phyloP scores from a whole-genome alignment of 495 filamentous ascomycete genomes.

The Hapsidospora chrysogenum region DNA sequence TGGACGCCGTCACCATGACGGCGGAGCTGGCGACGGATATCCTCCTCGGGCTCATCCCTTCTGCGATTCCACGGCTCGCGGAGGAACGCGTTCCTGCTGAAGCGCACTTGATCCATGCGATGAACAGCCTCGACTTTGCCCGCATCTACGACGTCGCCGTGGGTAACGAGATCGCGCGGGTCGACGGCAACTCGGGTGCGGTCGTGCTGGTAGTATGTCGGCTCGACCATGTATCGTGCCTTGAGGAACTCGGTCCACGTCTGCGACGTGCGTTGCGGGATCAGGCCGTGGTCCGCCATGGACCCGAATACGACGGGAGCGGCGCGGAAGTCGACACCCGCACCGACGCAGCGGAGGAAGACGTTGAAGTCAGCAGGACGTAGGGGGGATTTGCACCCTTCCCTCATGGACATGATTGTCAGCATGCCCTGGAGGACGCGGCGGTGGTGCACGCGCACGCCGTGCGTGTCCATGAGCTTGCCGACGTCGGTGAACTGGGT shows the following conservation, averaged over 20 bases:
- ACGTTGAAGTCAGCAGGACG: slow-evolving; percentile 13
- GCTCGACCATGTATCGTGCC: slow-evolving; percentile 19
- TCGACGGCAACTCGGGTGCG: slow-evolving; percentile 11
- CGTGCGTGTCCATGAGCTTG: slow-evolving; percentile 13
- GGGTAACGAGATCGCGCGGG: slow-evolving; percentile 12
- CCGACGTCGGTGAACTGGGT: slow-evolving; percentile 10
- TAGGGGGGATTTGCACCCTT: slow-evolving; percentile 1
- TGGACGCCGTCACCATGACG: neutral
- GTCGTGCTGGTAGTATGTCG: slow-evolving; percentile 15
- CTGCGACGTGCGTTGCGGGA: neutral
- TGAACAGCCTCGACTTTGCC: neutral
- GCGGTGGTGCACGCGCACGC: slow-evolving; percentile 13
- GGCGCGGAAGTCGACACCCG: slow-evolving; percentile 9
- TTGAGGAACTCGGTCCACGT: slow-evolving; percentile 13
- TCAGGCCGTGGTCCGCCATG: slow-evolving; percentile 1
- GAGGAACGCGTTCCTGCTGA: neutral
- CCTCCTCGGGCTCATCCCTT: slow-evolving; percentile 1
- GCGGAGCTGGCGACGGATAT: neutral
- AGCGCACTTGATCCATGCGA: slow-evolving; percentile 11
- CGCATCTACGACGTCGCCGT: neutral
- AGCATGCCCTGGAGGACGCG: slow-evolving; percentile 9
- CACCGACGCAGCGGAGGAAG: slow-evolving; percentile 17
- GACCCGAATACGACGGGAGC: slow-evolving; percentile 3
- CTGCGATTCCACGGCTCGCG: slow-evolving; percentile 2
- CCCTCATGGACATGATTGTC: slow-evolving; percentile 8